These are phyloP conservation scores for Dryas drummondii DNA, from an alignment of 306 rosid genomes.

Conservation along the genomic window DNA sequence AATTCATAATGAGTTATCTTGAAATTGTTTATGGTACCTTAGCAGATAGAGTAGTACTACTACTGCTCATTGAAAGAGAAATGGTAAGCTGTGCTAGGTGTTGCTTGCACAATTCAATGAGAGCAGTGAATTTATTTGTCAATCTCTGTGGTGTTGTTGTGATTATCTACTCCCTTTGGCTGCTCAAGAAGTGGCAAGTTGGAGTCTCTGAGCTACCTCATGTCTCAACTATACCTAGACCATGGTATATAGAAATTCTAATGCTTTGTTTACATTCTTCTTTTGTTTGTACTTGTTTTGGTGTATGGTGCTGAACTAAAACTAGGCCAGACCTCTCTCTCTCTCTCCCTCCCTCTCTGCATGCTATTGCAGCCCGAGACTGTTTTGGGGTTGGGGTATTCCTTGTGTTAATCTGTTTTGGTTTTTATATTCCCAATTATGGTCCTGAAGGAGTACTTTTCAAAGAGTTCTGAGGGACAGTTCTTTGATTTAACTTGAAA, in stretches of 20 bases:
- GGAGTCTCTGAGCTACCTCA: constrained; percentile 29
- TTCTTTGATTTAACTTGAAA: too few species aligned
- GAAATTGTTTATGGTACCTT: not conserved
- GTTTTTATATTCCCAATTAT: too few species aligned
- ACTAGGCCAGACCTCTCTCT: not conserved
- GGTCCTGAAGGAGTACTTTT: too few species aligned
- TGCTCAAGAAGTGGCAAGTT: constrained; percentile 43
- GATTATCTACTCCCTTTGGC: constrained; percentile 58
- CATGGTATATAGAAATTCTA: constrained; percentile 30
- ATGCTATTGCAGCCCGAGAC: too few species aligned
- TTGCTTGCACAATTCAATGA: constrained; percentile 31
- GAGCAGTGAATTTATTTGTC: constrained; percentile 28
- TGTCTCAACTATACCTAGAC: constrained; percentile 14
- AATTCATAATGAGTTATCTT: too few species aligned
- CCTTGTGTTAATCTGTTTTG: too few species aligned
- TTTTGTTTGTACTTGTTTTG: not conserved
- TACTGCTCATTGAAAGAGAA: not conserved
- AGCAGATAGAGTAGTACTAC: not conserved
- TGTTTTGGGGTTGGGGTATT: too few species aligned
- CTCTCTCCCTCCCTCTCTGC: too few species aligned
- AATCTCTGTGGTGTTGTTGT: constrained; percentile 39
- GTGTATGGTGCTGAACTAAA: too few species aligned
- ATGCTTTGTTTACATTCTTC: not conserved
- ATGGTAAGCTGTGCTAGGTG: constrained; percentile 37
- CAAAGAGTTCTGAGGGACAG: too few species aligned